Base-by-base conservation (phyloP, 1,284 basidiomycete genomes). In the Ustanciosporium gigantosporum region DNA sequence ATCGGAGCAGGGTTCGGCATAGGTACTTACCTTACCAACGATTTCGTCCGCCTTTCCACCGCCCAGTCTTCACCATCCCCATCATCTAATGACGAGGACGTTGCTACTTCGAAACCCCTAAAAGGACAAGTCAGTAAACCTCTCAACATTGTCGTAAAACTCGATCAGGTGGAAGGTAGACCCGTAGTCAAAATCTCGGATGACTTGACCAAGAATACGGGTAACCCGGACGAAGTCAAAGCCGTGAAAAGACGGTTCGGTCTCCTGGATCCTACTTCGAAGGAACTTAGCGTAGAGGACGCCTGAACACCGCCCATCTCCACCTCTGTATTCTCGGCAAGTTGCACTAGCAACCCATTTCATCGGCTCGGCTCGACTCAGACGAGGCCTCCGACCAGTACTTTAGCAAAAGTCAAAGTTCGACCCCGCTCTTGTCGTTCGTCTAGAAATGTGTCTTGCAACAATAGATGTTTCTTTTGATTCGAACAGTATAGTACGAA, bases 61-160 rank as follows among this genome's bases (percentile, higher is more conserved):
- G 19, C 36, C n/a, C 4, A n/a, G 31, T 16, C 8, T 11, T 8
- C 32, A 8, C 11, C 9, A 19, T 19, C 9, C 9, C 9, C 2
- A 6, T n/a, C 11, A 24, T 11, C 8, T 23, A 5, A 6, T 22
- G 31, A 25, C 9, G 32, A 19, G 4, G 36, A 44, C 27, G 25
- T 35, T 13, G 14, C 31, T 7, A 34, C 37, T 2, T 16, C 40
- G 11, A 25, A 29, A 14, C 24, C 32, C 15, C 16, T 14, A 17
- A 19, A 14, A 1, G 11, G 1, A 5, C 25, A 27, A 1, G 17
- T 11, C 8, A 72, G 69, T 25, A 65, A 58, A 14, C 49, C 75
- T 20, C 50, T 77, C 25, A 77, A 77, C 43, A 75, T 77, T 19
- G 75, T 77, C 36, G 70, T 77, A 60, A 77, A 77, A 48, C 50